Evolutionary conservation across 78 protist species (phyloP), one percentile per base, ranked within the genome.

Genomic region (Dictyostelium discoideum): DNA sequence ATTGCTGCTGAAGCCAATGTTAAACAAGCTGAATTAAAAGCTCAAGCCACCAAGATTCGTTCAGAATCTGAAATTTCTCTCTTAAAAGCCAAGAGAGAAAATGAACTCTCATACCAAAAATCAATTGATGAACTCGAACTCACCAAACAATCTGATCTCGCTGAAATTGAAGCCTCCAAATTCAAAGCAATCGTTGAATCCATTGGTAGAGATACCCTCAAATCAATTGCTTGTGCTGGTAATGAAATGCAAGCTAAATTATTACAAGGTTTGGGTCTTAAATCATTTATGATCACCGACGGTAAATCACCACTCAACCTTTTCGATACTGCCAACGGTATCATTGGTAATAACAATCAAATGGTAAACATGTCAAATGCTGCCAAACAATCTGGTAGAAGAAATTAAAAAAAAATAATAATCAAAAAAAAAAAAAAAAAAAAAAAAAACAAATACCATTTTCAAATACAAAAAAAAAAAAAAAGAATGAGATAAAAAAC

Each of bases 241-340:
- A 98, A 98, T 77, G 98, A 98, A 92, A 86, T 92, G 96, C 98
- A 98, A 93, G 98, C 93, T 76, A 65, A 93, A 92, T 90, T 98
- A 26, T 96, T 98, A 39, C 67, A 72, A 80, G 94, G 93, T 57
- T 93, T 98, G 81, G 97, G 97, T 93, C 95, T 98, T 90, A 44
- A 87, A 82, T 73, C 96, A 32, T 60, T 93, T 72, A 93, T 98
- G 94, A 94, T 98, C 65, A 98, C 99, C 73, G 98, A 97, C 79
- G 99, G 99, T 79, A 50, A 81, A 85, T 54, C 84, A 8, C 99
- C 99, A 85, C 90, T 98, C 97, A 98, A 98, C 94, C 93, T 98
- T 20, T 96, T 98, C 98, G 86, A 97, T 89, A 92, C 98, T 26
- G 99, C 99, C 18, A 42, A 50, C 37, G 99, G 99, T 48, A 83